Evolutionary conservation across 2,329 filamentous ascomycete genomes (phyloP), one percentile per base, ranked within the genome.

Genomic region (Juglanconis sp.): DNA sequence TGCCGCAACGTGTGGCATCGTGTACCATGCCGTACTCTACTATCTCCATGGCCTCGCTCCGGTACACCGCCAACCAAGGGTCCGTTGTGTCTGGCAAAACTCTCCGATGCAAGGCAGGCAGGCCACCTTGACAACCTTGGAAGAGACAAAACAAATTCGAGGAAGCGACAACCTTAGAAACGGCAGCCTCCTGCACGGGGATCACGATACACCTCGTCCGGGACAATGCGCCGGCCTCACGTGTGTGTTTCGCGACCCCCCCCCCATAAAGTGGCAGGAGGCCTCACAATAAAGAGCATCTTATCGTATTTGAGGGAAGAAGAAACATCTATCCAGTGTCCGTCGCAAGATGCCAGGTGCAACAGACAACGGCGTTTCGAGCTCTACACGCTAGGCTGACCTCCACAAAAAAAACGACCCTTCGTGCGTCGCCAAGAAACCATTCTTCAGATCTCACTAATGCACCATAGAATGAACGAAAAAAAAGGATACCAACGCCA

Each of bases 251-350:
- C 38, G n/a, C 38, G 38, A 42, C 1, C 11, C 38, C n/a, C 10
- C 10, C 38, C 10, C 11, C 2, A 42, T 10, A 7, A 42, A 38
- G 8, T 38, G 38, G 10, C 11, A 11, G 38, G 38, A 42, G 38
- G 38, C 38, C 38, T 42, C 38, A 42, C 38, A 31, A 44, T 13
- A 32, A 56, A 60, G 54, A 48, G 47, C 50, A 55, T 50, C 47
- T 48, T 59, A 42, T 52, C 7, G 36, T 38, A 13, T 38, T 13
- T 13, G 36, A 38, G 11, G 36, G 36, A 38, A 38, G 11, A 38
- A 13, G 36, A 38, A 7, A 38, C 7, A 7, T 38, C 11, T 38
- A 38, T 38, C 36, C 8, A 38, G 7, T 38, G 36, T 38, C 11
- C 11, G 11, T 38, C 36, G 11, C 36, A 13, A 38, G 7, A 38